These are phyloP conservation scores for Lizonia empirigonia DNA, from an alignment of 2,329 filamentous ascomycete genomes.

Conservation along the genomic window DNA sequence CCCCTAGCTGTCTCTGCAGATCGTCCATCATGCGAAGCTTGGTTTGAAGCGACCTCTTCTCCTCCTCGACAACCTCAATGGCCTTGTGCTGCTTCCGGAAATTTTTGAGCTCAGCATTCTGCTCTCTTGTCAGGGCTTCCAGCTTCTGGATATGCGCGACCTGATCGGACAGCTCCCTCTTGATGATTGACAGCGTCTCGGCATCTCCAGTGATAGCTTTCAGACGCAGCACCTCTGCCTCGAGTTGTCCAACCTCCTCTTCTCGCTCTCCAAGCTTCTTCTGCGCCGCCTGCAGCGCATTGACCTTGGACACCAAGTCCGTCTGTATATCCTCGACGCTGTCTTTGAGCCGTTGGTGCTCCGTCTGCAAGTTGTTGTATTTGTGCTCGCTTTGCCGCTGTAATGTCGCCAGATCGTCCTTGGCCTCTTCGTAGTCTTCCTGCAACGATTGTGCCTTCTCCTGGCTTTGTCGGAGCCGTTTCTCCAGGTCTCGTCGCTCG, in stretches of 20 bases:
- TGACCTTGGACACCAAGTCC: conserved; percentile 62
- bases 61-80: conserved; percentile 93
- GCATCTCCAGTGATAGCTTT: conserved; percentile 87
- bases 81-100: conserved; percentile 81
- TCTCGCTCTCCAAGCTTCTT: conserved; percentile 72
- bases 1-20: conserved; percentile 76
- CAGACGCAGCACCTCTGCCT: conserved; percentile 80
- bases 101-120: conserved; percentile 78
- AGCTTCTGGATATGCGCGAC: conserved; percentile 87
- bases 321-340: conserved; percentile 65
- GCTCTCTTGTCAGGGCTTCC: conserved; percentile 80
- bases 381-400: conserved; percentile 68
- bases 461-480: conserved; percentile 60
- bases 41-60: conserved; percentile 82
- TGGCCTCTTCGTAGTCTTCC: conserved; percentile 83
- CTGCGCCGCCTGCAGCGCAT: conserved; percentile 65
- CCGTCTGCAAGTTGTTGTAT: conserved; percentile 64
- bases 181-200: conserved; percentile 83
- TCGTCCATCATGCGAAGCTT: conserved; percentile 76
- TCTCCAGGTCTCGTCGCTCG: conserved; percentile 62
- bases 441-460: conserved; percentile 75
- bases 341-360: conserved; percentile 63
- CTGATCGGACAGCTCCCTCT: conserved; percentile 87
- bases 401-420: conserved; percentile 73
- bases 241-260: conserved; percentile 71